phyloP scores from a whole-genome alignment of 2,329 filamentous ascomycete species.

The Fusarium napiforme region DNA sequence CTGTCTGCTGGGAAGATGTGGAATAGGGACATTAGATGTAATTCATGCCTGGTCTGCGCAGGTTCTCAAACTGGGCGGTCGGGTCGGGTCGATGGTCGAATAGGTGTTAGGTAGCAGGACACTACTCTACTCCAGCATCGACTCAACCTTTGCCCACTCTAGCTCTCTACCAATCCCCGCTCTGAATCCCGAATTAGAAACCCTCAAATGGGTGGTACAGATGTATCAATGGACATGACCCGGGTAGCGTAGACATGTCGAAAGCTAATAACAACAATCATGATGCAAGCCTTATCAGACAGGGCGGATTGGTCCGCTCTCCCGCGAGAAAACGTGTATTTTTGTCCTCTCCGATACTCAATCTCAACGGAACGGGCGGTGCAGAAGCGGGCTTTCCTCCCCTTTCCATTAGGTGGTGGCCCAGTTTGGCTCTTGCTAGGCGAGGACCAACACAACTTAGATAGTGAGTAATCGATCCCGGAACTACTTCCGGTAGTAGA shows the following conservation, averaged over 20 bases:
- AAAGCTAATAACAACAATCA: slow-evolving; percentile 36
- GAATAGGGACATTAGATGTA: slow-evolving; percentile 11
- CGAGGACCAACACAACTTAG: slow-evolving; percentile 7
- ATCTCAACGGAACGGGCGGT: background rate
- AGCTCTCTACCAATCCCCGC: slow-evolving; percentile 4
- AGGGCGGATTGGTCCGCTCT: slow-evolving; percentile 22
- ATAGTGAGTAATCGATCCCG: background rate
- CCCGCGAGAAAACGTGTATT: slow-evolving; percentile 21
- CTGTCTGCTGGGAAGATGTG: slow-evolving; percentile 9
- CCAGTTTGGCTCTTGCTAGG: slow-evolving; percentile 2
- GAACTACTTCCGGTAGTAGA: slow-evolving; percentile 66
- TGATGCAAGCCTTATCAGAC: slow-evolving; percentile 18
- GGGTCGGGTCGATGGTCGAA: background rate
- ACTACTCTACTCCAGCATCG: background rate
- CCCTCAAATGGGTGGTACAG: slow-evolving; percentile 33
- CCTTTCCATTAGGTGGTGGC: slow-evolving; percentile 3
- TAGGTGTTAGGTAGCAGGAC: background rate
- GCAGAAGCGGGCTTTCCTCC: background rate
- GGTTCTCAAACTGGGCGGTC: background rate
- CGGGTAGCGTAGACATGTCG: slow-evolving; percentile 22
- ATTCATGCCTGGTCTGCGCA: slow-evolving; percentile 19
- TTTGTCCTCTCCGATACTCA: slow-evolving; percentile 13
- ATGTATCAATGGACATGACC: slow-evolving; percentile 30
- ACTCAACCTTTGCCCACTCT: background rate
- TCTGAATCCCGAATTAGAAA: slow-evolving; percentile 15